Conservation (phyloP, 495 filamentous ascomycete genomes). For the Penicillium soppii region DNA sequence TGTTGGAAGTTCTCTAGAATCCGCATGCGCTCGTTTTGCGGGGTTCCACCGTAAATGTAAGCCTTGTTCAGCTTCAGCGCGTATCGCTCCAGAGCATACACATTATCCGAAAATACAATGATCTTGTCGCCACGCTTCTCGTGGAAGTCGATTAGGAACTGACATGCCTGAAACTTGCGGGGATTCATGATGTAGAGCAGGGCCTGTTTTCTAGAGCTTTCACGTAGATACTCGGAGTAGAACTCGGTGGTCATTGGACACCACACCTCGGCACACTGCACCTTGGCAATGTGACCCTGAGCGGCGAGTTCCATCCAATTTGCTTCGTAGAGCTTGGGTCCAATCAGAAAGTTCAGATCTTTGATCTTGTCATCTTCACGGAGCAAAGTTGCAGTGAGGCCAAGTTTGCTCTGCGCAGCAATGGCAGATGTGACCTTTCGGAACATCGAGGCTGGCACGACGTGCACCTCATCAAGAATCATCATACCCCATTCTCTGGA, state of each 20-base stretch:
- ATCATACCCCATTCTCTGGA: constrained; percentile 96
- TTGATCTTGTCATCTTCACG: constrained; percentile 98
- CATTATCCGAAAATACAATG: constrained; percentile 98
- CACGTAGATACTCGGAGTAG: constrained; percentile 86
- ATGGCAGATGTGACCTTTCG: constrained; percentile 87
- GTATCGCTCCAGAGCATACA: constrained; percentile 87
- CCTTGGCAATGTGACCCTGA: constrained; percentile 94
- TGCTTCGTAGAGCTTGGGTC: constrained; percentile 95
- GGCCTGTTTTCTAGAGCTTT: constrained; percentile 64
- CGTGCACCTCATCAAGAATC: constrained; percentile 98
- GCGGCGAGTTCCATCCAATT: constrained; percentile 99
- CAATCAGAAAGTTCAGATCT: constrained; percentile 96
- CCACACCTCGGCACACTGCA: constrained; percentile 98
- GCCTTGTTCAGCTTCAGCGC: constrained; percentile 82
- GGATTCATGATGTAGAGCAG: constrained; percentile 98
- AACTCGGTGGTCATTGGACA: constrained; percentile 99
- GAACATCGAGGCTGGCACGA: constrained; percentile 95
- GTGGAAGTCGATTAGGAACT: constrained; percentile 97
- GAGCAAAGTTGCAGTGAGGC: constrained; percentile 89
- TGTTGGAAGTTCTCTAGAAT: constrained; percentile 97
- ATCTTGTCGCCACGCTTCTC: constrained; percentile 96
- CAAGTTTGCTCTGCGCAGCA: constrained; percentile 94
- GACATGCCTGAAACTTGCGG: constrained; percentile 92
- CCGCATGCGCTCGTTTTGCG: constrained; percentile 79
- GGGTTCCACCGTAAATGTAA: constrained; percentile 91